These are phyloP conservation scores for Auricularia heimuer DNA, from an alignment of 768 basidiomycete genomes.

Conservation along the genomic window DNA sequence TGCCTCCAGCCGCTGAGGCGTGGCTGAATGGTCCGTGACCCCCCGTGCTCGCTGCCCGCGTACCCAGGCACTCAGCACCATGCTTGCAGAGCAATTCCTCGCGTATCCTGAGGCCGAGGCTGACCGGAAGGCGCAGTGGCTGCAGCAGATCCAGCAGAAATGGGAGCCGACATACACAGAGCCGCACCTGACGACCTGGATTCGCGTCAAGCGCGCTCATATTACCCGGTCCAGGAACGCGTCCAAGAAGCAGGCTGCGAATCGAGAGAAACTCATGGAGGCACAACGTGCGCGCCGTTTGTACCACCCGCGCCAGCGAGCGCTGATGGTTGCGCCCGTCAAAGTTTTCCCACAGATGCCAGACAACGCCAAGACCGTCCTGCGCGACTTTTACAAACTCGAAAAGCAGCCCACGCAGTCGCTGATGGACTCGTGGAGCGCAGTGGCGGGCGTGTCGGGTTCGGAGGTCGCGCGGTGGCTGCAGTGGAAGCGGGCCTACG, in stretches of 20 bases:
- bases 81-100: no score
- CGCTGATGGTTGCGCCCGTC: background rate
- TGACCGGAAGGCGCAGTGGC: no score
- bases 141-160: no score
- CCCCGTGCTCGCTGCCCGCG: no score
- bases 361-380: background rate
- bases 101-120: no score
- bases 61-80: no score
- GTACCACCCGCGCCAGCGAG: background rate
- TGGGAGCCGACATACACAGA: no score
- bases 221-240: background rate
- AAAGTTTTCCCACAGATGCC: background rate
- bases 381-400: background rate
- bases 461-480: background rate
- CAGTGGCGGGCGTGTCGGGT: background rate
- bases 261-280: background rate
- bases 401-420: background rate
- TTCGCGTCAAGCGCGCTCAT: background rate
- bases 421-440: background rate
- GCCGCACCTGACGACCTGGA: background rate
- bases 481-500: background rate
- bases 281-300: background rate
- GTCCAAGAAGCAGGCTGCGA: background rate
- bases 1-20: no score
- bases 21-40: no score